These are phyloP conservation scores for Anaeromyces robustus DNA, from an alignment of 192 early-diverging fungal genomes.

Conservation along the genomic window DNA sequence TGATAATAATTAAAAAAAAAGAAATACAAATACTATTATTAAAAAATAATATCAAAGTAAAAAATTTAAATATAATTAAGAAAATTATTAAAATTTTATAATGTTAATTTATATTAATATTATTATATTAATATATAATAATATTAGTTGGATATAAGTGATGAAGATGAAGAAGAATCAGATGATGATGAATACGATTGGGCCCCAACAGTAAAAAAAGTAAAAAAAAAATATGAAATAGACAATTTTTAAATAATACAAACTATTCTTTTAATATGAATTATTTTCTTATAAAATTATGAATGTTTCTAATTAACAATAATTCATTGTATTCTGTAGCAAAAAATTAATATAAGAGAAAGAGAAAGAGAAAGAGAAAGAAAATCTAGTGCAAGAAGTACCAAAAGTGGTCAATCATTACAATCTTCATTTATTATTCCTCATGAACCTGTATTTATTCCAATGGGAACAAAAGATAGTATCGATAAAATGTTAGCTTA, in stretches of 20 bases:
- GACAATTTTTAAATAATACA: no score
- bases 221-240: neutral
- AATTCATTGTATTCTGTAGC: no score
- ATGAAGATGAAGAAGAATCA: neutral
- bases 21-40: no score
- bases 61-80: no score
- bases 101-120: no score
- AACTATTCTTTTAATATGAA: no score
- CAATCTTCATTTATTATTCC: neutral
- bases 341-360: neutral
- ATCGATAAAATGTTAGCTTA: neutral
- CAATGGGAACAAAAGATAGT: neutral
- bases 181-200: neutral
- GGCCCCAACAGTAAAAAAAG: neutral
- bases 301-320: no score
- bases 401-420: neutral
- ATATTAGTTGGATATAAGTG: neutral
- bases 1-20: no score
- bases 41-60: no score
- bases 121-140: neutral
- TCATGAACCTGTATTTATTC: neutral
- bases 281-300: no score
- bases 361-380: neutral
- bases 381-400: neutral
- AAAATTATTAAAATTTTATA: no score